Evolutionary conservation across 345 rosid genomes (phyloP), one percentile per base, ranked within the genome.

Genomic region (Eucalyptus tenuipes): DNA sequence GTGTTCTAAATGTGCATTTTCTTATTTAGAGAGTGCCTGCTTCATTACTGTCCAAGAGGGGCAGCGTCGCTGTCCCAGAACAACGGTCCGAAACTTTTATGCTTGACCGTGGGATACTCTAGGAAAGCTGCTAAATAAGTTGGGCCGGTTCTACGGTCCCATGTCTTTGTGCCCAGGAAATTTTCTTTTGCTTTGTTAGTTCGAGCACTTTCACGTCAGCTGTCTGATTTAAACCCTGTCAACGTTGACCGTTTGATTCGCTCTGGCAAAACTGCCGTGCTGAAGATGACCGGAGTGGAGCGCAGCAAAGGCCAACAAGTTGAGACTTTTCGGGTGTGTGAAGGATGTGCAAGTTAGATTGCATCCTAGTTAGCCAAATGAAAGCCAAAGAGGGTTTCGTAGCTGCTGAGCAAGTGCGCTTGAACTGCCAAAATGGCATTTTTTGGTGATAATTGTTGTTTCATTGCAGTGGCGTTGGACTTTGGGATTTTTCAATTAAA

Each of bases 51-150:
- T 33, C 44, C 10, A 3, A 40, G 7, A 37, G 3, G 37, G 22
- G 17, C 13, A 3, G 5, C 1, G 7, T 17, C 10, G 13, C 24
- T 5, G 20, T n/a, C 4, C 2, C 3, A 0, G 22, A 68, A 4
- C 22, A 68, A 4, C 1, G 17, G 42, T 68, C 24, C 80, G 80
- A 0, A 1, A 16, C 80, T 31, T 31, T 15, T 31, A 50, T 31
- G 80, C 37, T 16, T 33, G 80, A 17, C 18, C 11, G 24, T 16
- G 44, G 79, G 11, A n/a, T 4, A 0, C 18, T 31, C 79, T 4
- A 31, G 42, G 79, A 31, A 31, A 66, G 79, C 79, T 5, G 40
- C 79, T 66, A 31, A 15, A 4, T n/a, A 66, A 66, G 79, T 66
- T n/a, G 20, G 10, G 64, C 64, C 29, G 13, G 64, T 57, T 24